Evolutionary conservation across 2,329 filamentous ascomycete species (phyloP), one percentile per base, ranked within the genome.

Genomic region (Xenoacremonium recifei): DNA sequence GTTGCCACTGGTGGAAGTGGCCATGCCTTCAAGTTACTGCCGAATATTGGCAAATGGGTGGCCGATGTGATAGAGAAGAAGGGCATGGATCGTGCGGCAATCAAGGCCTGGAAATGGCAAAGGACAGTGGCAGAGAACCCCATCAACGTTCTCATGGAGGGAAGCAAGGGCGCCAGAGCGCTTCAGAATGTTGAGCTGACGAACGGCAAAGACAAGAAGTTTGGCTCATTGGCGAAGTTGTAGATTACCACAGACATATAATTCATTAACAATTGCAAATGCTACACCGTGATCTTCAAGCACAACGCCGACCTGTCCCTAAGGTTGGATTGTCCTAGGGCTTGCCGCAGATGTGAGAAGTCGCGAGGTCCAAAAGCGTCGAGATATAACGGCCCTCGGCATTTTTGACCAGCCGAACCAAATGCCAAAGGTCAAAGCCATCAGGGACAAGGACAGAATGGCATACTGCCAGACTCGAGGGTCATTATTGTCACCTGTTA

Each of bases 1-100:
- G 68, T 84, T 0, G 79, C 79, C 3, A 83, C 80, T 0, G 80
- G 78, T 1, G 82, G 81, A 0, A 76, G 72, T 25, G 80, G 81
- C 0, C 80, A 84, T 58, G 80, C 69, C 0, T 84, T 82, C 59
- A 84, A 83, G 51, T 83, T 79, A 45, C 54, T 82, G 36, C 80
- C 80, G 0, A 73, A 75, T 3, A 70, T 84, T 49, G 79, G 80
- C 2, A 71, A 73, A 25, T 69, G 67, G 46, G 72, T 82, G 11
- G 67, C 75, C 1, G 71, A 80, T 47, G 69, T 51, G 4, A 20
- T 54, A 1, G 49, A 53, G 10, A 44, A 47, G 4, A 37, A 38
- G n/a, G 41, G n/a, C 4, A 5, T 31, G 20, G 41, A 40, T 1
- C 30, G 41, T 3, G 37, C 37, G 4, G 40, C 23, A 3, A 19